Evolutionary conservation across 495 filamentous ascomycete genomes (phyloP), one percentile per base, ranked within the genome.

Genomic region (Aspergillus sclerotioniger): DNA sequence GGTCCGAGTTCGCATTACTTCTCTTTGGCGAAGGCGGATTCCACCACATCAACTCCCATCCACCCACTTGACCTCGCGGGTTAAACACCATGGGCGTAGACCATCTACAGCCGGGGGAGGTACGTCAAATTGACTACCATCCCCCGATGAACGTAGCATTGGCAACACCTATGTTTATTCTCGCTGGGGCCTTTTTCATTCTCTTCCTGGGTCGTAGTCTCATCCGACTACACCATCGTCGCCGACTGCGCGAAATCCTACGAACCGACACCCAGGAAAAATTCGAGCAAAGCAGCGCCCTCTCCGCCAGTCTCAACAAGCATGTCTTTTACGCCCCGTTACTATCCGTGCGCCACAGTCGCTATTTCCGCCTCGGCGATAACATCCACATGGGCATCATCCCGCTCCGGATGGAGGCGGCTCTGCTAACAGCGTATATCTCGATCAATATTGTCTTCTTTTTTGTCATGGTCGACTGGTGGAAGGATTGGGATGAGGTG

Each of bases 321-420:
- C 69, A 79, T 66, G 15, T 79, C 16, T 62, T 77, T 12, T 78
- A 79, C 61, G 76, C 76, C 20, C 74, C 76, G 21, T 41, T 76
- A 8, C 67, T 69, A 29, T 67, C 66, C 7, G 3, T 13, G 8
- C 37, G 37, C 37, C 37, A 41, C 37, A 41, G 37, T n/a, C 37
- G 37, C 12, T 41, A 41, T 13, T 41, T 41, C 12, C 37, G n/a
- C 8, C 10, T 41, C 37, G 37, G 37, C 2, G n/a, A 41, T n/a
- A 50, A 58, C 13, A 56, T 76, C 2, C 71, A 76, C 59, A 76
- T 79, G 72, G 76, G 76, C n/a, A 71, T 65, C 6, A 25, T 77
- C 8, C 76, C 76, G 6, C 51, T 77, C 10, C 63, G 75, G 5
- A 41, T 78, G 32, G 73, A 79, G 44, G 39, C 67, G 7, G 51